Evolutionary conservation across 371 early-diverging fungal species (phyloP).

Genomic region (Actinomortierella ambigua): DNA sequence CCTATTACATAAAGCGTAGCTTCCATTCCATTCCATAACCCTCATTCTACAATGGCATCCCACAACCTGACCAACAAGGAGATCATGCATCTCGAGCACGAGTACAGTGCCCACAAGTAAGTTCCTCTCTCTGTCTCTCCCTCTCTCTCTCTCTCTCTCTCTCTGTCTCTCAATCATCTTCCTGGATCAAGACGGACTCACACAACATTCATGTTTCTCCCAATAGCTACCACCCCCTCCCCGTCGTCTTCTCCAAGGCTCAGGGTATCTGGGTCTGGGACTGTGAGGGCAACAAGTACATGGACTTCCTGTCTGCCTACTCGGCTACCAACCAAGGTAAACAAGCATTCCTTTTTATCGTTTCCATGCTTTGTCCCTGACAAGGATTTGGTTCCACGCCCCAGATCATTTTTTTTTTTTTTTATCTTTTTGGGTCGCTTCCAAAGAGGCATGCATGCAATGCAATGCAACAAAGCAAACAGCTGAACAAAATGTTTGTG

Average conservation of each 20-base stretch:
- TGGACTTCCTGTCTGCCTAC: constrained; percentile 97
- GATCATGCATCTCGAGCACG: constrained; percentile 72
- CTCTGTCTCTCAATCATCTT: not conserved
- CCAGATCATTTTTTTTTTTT: not conserved
- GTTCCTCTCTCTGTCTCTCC: constrained; percentile 9
- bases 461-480: no score
- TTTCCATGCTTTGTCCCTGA: not conserved
- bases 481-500: no score
- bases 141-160: not conserved
- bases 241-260: constrained; percentile 90
- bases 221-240: constrained; percentile 94
- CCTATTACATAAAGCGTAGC: constrained; percentile 3
- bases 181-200: no score
- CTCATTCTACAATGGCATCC: constrained; percentile 19
- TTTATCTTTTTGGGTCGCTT: not conserved
- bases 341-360: not conserved
- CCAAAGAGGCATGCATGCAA: not conserved
- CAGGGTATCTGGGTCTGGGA: constrained; percentile 94
- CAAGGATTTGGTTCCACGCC: not conserved
- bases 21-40: constrained; percentile 1
- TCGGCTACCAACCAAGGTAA: constrained; percentile 95
- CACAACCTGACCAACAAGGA: constrained; percentile 53
- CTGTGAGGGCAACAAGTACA: constrained; percentile 93
- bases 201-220: no score
- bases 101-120: constrained; percentile 89